Conservation (phyloP, 192 early-diverging fungal genomes). For the Entrophospora sp. region DNA sequence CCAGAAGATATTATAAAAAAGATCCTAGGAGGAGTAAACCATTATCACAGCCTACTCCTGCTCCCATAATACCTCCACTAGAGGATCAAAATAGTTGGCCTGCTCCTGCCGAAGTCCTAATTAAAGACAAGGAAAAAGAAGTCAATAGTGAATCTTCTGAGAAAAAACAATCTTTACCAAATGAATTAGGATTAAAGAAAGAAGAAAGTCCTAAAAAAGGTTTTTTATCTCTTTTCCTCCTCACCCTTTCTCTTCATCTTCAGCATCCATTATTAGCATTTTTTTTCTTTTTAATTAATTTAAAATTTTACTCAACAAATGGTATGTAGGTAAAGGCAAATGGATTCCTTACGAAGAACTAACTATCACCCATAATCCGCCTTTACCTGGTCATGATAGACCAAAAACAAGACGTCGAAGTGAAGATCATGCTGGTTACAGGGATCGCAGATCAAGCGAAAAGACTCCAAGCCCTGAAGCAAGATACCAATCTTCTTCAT, state of each 20-base stretch:
- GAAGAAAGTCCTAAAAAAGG: constrained; percentile 16
- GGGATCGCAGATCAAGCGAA: constrained; percentile 5
- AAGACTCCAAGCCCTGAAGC: constrained; percentile 7
- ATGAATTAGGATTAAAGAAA: not conserved
- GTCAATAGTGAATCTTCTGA: constrained; percentile 1
- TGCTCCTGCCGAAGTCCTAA: constrained; percentile 21
- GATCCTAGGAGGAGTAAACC: not conserved
- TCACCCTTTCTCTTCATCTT: too few species aligned
- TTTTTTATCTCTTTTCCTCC: not conserved
- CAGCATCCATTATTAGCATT: not conserved
- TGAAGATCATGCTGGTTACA: constrained; percentile 18
- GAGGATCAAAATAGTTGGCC: constrained; percentile 24
- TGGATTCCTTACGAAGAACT: constrained; percentile 39
- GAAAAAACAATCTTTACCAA: constrained; percentile 11
- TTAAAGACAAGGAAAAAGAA: constrained; percentile 22
- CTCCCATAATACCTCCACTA: constrained; percentile 16
- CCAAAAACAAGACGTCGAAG: constrained; percentile 24
- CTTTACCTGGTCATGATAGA: constrained; percentile 30
- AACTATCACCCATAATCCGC: constrained; percentile 44
- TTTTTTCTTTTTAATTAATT: not conserved
- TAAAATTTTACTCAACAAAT: not conserved
- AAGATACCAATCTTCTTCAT: too few species aligned
- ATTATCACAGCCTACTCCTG: not conserved
- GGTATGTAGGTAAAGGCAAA: constrained; percentile 44
- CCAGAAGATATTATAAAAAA: constrained; percentile 10